phyloP scores from a whole-genome alignment of 352 stramenopile genomes.

The Phytopythium chamaehyphon region DNA sequence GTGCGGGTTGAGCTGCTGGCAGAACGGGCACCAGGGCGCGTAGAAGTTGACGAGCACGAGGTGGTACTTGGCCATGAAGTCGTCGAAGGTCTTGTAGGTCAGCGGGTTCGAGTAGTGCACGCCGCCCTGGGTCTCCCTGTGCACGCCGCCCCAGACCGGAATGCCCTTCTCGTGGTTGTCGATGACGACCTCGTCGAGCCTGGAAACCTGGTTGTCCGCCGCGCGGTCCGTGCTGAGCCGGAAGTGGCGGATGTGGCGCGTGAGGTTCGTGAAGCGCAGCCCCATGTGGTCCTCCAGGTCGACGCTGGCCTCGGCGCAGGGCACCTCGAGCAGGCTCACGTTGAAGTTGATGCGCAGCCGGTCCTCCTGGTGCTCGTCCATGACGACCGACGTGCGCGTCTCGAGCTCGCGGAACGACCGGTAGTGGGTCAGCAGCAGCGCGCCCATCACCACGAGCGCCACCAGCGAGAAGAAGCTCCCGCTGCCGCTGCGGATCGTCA shows the following conservation, averaged over 20 bases:
- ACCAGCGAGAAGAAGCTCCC: constrained; percentile 68
- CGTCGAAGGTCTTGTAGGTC: constrained; percentile 60
- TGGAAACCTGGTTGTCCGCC: constrained; percentile 22
- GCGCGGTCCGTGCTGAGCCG: constrained; percentile 36
- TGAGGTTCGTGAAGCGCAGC: constrained; percentile 69
- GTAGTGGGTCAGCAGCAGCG: constrained; percentile 57
- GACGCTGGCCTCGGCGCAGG: constrained; percentile 65
- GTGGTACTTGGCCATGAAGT: constrained; percentile 83
- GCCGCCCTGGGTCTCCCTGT: constrained; percentile 37
- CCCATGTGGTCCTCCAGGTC: constrained; percentile 83
- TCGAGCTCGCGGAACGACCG: constrained; percentile 36
- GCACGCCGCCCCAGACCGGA: constrained; percentile 57
- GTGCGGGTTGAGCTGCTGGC: constrained; percentile 66
- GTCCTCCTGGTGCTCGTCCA: constrained; percentile 80
- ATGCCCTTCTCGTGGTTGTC: constrained; percentile 59
- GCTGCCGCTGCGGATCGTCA: constrained; percentile 54
- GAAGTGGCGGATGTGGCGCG: constrained; percentile 77
- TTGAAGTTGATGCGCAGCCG: constrained; percentile 85
- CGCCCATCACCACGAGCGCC: constrained; percentile 48
- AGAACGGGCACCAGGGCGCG: constrained; percentile 77
- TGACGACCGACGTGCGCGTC: constrained; percentile 51
- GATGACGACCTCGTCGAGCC: constrained; percentile 70
- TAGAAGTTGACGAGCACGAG: constrained; percentile 85
- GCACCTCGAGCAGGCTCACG: constrained; percentile 69
- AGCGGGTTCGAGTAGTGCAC: constrained; percentile 76